Percentiles rank a stretch among this genome's conserved stretches.
These are phyloP conservation scores for Solanum okadae DNA, from an alignment of 257 asterid genomes.

Conservation along the genomic window DNA sequence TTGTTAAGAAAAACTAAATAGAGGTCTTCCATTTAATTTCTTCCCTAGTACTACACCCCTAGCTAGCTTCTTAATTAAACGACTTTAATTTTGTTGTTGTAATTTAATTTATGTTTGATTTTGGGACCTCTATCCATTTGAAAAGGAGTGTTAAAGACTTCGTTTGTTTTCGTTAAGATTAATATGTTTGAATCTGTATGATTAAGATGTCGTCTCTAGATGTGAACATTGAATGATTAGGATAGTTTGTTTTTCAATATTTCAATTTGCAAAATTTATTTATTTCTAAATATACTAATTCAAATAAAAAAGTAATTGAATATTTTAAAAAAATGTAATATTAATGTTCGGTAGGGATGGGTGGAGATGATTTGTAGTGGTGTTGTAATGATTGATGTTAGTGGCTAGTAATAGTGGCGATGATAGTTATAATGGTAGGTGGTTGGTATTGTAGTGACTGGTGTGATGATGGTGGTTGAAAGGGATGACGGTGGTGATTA, in stretches of 20 bases:
- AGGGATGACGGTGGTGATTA: background rate
- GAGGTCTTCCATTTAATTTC: background rate
- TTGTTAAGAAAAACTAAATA: conserved; percentile 9
- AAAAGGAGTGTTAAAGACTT: too few species aligned
- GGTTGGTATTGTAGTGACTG: background rate
- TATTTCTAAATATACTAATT: background rate
- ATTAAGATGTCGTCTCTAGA: too few species aligned
- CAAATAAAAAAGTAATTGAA: background rate
- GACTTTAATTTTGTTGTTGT: background rate
- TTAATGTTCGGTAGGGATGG: background rate
- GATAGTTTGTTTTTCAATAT: background rate
- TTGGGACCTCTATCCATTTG: background rate
- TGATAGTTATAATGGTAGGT: background rate
- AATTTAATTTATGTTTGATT: background rate
- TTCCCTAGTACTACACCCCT: background rate
- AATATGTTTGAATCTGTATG: background rate
- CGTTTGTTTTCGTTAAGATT: background rate
- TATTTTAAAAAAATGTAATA: background rate
- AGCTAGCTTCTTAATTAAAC: background rate
- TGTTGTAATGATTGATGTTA: background rate
- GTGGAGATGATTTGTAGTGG: background rate
- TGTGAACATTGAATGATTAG: background rate
- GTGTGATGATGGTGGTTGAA: background rate
- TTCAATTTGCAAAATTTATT: background rate
- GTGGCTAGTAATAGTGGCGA: background rate